phyloP scores from a whole-genome alignment of 495 filamentous ascomycete species.

The Hapsidospora chrysogenum region DNA sequence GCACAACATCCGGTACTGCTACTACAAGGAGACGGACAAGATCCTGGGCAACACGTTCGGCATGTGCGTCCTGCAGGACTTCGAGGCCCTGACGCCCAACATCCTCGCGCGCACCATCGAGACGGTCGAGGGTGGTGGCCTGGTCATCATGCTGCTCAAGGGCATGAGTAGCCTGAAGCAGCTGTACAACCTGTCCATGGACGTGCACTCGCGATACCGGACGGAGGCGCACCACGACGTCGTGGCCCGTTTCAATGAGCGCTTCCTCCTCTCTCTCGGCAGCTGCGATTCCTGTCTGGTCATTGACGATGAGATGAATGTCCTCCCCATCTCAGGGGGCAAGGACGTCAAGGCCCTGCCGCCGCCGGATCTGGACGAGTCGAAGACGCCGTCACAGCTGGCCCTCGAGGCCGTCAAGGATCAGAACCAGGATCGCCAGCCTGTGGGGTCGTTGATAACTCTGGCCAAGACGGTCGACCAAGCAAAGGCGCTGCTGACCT shows the following conservation, averaged over 20 bases:
- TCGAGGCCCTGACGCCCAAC: constrained; percentile 95
- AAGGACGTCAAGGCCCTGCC: constrained; percentile 79
- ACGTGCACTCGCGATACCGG: constrained; percentile 88
- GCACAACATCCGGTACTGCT: constrained; percentile 94
- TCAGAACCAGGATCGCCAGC: constrained; percentile 65
- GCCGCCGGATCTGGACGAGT: constrained; percentile 50
- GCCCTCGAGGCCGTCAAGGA: constrained; percentile 83
- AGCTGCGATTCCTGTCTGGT: constrained; percentile 91
- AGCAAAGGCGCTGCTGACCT: constrained; percentile 84
- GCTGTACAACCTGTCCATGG: constrained; percentile 94
- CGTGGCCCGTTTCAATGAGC: constrained; percentile 90
- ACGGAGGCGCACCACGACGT: constrained; percentile 97
- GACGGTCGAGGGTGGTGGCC: constrained; percentile 90
- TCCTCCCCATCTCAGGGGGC: constrained; percentile 90
- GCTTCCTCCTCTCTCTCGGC: constrained; percentile 88
- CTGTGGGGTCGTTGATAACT: constrained; percentile 65
- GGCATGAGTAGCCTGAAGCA: constrained; percentile 96
- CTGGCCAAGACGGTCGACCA: constrained; percentile 87
- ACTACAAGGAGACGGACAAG: constrained; percentile 99
- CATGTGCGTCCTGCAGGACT: constrained; percentile 97
- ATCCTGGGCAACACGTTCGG: constrained; percentile 97
- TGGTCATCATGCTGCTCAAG: constrained; percentile 82
- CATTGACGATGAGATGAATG: constrained; percentile 95
- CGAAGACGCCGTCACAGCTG: constrained; percentile 44
- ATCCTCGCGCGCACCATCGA: constrained; percentile 88